Evolutionary conservation across 257 asterid genomes (phyloP).

Genomic region (Gynochthodes officinalis): DNA sequence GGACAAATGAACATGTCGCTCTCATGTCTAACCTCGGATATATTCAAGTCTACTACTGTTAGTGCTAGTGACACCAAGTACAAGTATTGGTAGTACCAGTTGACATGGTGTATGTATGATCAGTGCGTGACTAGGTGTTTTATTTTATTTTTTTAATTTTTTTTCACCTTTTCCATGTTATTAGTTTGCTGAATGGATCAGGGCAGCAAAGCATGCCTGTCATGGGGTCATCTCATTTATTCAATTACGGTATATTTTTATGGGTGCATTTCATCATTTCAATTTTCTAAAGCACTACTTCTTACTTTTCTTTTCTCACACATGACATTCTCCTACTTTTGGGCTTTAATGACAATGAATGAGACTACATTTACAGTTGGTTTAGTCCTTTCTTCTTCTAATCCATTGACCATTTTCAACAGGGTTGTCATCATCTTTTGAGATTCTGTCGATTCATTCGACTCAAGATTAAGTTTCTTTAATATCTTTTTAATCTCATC

Average conservation of each 20-base stretch:
- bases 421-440: background rate
- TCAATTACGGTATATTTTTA: too few species aligned
- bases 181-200: background rate
- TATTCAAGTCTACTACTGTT: too few species aligned
- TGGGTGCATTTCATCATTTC: background rate
- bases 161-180: too few species aligned
- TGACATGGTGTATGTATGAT: too few species aligned
- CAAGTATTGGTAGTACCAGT: too few species aligned
- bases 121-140: too few species aligned
- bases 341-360: background rate
- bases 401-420: background rate
- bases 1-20: background rate
- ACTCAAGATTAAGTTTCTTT: background rate
- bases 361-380: conserved; percentile 3
- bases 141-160: background rate
- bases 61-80: too few species aligned
- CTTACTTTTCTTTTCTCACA: conserved; percentile 2
- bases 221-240: background rate
- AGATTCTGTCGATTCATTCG: background rate
- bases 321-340: background rate
- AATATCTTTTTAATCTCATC: background rate
- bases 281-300: background rate
- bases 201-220: background rate
- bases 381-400: too few species aligned
- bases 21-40: too few species aligned